phyloP scores from a whole-genome alignment of 805 yeast species.

The Saccharomycopsis fodiens region DNA sequence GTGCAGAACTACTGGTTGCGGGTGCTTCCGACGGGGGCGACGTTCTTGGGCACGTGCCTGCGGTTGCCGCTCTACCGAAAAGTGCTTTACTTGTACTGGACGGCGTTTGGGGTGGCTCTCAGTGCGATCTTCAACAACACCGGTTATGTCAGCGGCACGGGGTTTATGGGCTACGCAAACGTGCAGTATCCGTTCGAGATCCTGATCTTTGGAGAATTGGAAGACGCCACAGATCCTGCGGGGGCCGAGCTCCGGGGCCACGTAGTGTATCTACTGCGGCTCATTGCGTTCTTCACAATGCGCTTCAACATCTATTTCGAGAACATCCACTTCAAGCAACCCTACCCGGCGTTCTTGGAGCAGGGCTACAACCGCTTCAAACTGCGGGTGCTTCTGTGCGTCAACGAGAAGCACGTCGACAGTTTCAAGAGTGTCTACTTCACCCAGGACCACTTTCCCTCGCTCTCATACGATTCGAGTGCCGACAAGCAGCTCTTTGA shows the following conservation, averaged over 20 bases:
- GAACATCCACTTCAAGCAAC: slow-evolving; percentile 14
- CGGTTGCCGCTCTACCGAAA: slow-evolving; percentile 6
- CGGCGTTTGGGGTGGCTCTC: slow-evolving; percentile 4
- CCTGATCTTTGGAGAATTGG: slow-evolving; percentile 4
- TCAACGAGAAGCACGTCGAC: slow-evolving; percentile 8
- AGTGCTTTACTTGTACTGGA: slow-evolving; percentile 12
- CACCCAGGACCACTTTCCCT: slow-evolving; percentile 13
- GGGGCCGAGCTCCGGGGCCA: slow-evolving; percentile 9
- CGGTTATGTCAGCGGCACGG: slow-evolving; percentile 11
- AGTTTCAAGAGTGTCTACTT: slow-evolving; percentile 6
- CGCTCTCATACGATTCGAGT: slow-evolving; percentile 4
- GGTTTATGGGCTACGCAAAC: slow-evolving; percentile 14
- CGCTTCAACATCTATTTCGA: slow-evolving; percentile 13
- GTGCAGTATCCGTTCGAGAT: slow-evolving; percentile 1
- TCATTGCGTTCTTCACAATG: slow-evolving; percentile 11
- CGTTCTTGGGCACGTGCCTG: background rate
- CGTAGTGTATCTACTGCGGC: slow-evolving; percentile 3
- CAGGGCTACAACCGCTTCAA: slow-evolving; percentile 11
- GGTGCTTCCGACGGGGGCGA: slow-evolving; percentile 8
- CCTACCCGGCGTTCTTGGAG: slow-evolving; percentile 10
- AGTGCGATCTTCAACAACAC: slow-evolving; percentile 4
- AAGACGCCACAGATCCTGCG: background rate
- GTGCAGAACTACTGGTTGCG: slow-evolving; percentile 13
- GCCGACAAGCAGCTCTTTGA: background rate
- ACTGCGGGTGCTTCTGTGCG: slow-evolving; percentile 3